Base-by-base conservation (phyloP, 129 eudicot species). In the Flaveria bidentis region DNA sequence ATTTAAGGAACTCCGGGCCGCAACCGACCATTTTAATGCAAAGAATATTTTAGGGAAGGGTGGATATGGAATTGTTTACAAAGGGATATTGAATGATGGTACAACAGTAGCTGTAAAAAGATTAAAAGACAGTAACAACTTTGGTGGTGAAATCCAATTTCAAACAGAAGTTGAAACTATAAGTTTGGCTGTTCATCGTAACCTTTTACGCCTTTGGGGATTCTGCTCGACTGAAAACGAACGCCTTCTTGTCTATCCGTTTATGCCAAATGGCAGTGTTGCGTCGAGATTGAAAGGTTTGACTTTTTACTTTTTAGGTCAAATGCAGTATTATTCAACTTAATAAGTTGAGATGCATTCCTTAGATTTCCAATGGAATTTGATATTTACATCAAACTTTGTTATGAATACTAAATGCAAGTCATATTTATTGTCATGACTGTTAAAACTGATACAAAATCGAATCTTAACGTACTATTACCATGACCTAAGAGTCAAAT, bases 131-230 rank as follows among this genome's bases (percentile, higher is more conserved):
- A 87, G 84, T 50, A 91, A 77, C 82, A 84, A 89, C 28, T 82
- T 83, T 47, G 98, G 97, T 11, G 98, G 98, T 10, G 98, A 93
- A 82, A 86, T 91, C 12, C 98, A 93, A 72, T 93, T 93, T 74
- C 98, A 93, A 74, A 88, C 98, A 2, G 97, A 93, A 85, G 96
- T 93, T 2, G 97, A 91, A 84, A 80, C 88, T 14, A 93, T 93
- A 60, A 89, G 98, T 78, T 84, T 93, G 76, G 97, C 98, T 23
- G 93, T 93, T 61, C 98, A 93, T 69, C 85, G 97, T 74, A 93
- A 93, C 84, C 98, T 93, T 77, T 87, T 93, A 56, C 88, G 91
- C 12, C 97, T 93, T 80, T 88, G 87, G 90, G 98, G 98, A 44
- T 93, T 93, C 60, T 93, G 97, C 79, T 84, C 96, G 12, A 91